A percentile compares a stretch with the other conserved stretches of the same genome.
Evolutionary conservation across 208 protist species (phyloP).

Genomic region (Porcisia deanei): DNA sequence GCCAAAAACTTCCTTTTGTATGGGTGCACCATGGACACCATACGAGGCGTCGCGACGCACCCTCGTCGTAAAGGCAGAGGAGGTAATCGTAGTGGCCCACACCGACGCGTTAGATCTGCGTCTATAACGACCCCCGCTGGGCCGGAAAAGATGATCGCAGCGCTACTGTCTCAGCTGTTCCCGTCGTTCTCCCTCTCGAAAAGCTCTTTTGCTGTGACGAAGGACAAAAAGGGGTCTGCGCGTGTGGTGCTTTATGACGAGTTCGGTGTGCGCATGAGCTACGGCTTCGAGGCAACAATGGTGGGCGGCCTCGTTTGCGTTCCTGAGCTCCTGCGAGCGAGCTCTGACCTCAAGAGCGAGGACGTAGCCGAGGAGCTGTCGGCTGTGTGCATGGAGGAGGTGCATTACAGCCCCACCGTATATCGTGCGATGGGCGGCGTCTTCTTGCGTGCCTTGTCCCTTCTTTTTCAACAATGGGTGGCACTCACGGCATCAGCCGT

Average conservation of each 20-base stretch:
- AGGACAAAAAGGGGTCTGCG: conserved; percentile 85
- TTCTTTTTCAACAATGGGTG: conserved; percentile 22
- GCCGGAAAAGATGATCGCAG: conserved; percentile 79
- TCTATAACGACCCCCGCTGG: conserved; percentile 25
- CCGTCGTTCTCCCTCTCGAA: conserved; percentile 73
- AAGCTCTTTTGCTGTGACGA: conserved; percentile 89
- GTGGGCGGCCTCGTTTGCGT: conserved; percentile 63
- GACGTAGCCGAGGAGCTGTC: neutral
- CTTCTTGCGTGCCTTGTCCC: conserved; percentile 24
- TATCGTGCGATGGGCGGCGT: conserved; percentile 33
- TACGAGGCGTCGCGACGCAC: conserved; percentile 15
- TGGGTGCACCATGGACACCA: conserved; percentile 78
- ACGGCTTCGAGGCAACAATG: conserved; percentile 94
- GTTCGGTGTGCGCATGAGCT: conserved; percentile 93
- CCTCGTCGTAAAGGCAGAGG: neutral
- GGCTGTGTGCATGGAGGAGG: conserved; percentile 9
- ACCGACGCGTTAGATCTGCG: conserved; percentile 1
- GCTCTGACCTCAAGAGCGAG: neutral
- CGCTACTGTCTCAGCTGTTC: conserved; percentile 51
- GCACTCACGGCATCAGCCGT: neutral
- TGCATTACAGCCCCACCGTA: conserved; percentile 27
- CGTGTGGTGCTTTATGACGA: conserved; percentile 93
- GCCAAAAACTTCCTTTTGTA: conserved; percentile 96
- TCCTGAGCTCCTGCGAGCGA: conserved; percentile 18
- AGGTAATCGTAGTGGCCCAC: neutral